Evolutionary conservation across 2,329 filamentous ascomycete species (phyloP), one percentile per base, ranked within the genome.

Genomic region (Chrysoporthe austroafricana): DNA sequence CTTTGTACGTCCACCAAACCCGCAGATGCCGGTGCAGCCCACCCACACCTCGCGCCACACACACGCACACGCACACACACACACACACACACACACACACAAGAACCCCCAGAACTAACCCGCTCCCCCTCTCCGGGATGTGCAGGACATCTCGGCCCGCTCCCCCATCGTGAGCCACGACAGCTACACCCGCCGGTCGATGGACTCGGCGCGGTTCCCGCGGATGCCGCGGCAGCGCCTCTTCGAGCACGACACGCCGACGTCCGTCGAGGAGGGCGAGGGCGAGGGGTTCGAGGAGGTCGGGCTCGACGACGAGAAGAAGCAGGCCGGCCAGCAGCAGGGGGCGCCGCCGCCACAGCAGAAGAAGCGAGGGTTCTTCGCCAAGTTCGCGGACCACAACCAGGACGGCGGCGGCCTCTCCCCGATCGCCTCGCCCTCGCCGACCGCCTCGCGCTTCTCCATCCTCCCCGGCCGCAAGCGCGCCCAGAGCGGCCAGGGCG

Each of bases 111-210:
- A 26, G 26, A 26, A 26, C 26, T 26, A 26, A 26, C 26, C 26
- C 26, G 26, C 26, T 26, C 26, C 26, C 26, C 26, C 26, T 26
- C 26, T 26, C 0, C 26, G 26, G 26, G 26, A 26, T 26, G 26
- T 2, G 26, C 74, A 97, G 94, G 94, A 98, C 76, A 96, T 98
- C 69, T 94, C 91, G 62, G 95, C 94, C 50, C 90, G 90, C 71
- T 96, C 93, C 50, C 95, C 94, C 9, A 81, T 97, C 66, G 78
- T 85, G 62, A 81, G 84, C 68, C 77, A 84, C 70, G 88, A 91
- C 64, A 79, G 80, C 73, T 85, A 79, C n/a, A 57, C 88, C 21
- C 90, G 94, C 66, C 90, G 92, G 72, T 96, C 92, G 66, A 87
- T 97, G 71, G 94, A 97, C 77, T 93, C 92, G 7, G 86, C 89